Base-by-base conservation (phyloP, 2,329 filamentous ascomycete genomes). In the Fusarium napiforme region DNA sequence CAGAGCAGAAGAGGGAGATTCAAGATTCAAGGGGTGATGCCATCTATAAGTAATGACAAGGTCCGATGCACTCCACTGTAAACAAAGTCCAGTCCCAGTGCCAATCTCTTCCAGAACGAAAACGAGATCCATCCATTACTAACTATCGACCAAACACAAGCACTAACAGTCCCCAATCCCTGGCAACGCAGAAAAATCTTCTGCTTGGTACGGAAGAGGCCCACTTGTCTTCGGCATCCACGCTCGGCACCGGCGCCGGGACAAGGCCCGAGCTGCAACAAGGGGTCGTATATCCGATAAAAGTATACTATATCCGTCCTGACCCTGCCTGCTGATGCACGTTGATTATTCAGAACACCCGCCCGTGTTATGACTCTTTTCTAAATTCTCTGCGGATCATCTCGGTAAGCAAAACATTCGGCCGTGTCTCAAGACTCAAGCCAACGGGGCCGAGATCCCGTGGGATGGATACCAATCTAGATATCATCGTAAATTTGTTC, bases 161-260 rank as follows among this genome's bases (percentile, higher is more conserved):
- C 34, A 39, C 50, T 53, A 49, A 49, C 49, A 52, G 50, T 40
- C 39, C 42, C 12, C 45, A 74, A 66, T 67, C 70, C 73, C 62
- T 75, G 69, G 72, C 50, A 63, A 47, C 42, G 32, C 30, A 43
- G 37, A 49, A 64, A 69, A 60, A 53, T 65, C 65, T 69, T 55
- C 61, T 70, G 52, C 37, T 53, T 16, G 4, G 34, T 47, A 65
- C 15, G 67, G 59, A 60, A 53, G 53, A 32, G 64, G 39, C 18
- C 67, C 71, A 74, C 71, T 40, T 26, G 32, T 36, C 47, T 46
- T 76, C 75, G 75, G 75, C 73, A 77, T 46, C 71, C 69, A 67
- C 42, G 62, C 69, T 59, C 56, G 56, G 75, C 73, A 76, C 40
- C 71, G 73, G 71, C 57, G 65, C 73, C 64, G 70, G 46, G 8